Evolutionary conservation across 306 rosid genomes (phyloP).

Genomic region (Dryas octopetala): DNA sequence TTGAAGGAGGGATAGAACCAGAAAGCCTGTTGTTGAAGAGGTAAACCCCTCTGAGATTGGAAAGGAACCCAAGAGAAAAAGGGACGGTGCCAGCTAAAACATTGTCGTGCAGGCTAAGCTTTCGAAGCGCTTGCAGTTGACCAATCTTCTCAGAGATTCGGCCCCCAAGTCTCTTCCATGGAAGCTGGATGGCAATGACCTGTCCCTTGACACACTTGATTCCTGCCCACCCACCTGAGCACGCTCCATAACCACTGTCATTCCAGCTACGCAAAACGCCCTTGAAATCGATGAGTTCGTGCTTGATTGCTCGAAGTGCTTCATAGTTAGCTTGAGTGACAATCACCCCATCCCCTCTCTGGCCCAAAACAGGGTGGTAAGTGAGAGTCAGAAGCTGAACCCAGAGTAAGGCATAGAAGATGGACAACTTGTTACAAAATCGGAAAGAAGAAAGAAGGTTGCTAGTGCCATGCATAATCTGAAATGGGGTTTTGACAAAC

Average conservation of each 20-base stretch:
- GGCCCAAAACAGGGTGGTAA: slow-evolving; percentile 40
- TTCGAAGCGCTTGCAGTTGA: slow-evolving; percentile 69
- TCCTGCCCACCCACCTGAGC: slow-evolving; percentile 91
- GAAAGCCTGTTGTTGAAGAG: slow-evolving; percentile 89
- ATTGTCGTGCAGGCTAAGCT: slow-evolving; percentile 82
- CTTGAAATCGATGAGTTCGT: slow-evolving; percentile 53
- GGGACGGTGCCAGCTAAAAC: slow-evolving; percentile 61
- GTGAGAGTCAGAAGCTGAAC: slow-evolving; percentile 29
- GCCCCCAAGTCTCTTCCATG: slow-evolving; percentile 87
- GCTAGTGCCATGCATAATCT: slow-evolving; percentile 18
- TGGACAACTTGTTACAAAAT: slow-evolving; percentile 14
- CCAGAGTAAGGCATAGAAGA: slow-evolving; percentile 31
- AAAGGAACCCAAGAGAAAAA: slow-evolving; percentile 62
- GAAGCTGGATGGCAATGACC: slow-evolving; percentile 88
- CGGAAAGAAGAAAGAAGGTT: neutral
- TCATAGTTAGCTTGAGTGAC: slow-evolving; percentile 61
- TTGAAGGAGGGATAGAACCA: slow-evolving; percentile 75
- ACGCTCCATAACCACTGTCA: slow-evolving; percentile 68
- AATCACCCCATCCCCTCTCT: slow-evolving; percentile 57
- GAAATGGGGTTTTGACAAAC: neutral
- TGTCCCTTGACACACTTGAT: slow-evolving; percentile 88
- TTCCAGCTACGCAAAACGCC: slow-evolving; percentile 85
- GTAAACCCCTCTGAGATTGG: slow-evolving; percentile 82
- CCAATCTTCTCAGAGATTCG: slow-evolving; percentile 75
- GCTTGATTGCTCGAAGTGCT: slow-evolving; percentile 65